Evolutionary conservation across 1,284 basidiomycete species (phyloP), one percentile per base, ranked within the genome.

Genomic region (Amylostereum areolatum): DNA sequence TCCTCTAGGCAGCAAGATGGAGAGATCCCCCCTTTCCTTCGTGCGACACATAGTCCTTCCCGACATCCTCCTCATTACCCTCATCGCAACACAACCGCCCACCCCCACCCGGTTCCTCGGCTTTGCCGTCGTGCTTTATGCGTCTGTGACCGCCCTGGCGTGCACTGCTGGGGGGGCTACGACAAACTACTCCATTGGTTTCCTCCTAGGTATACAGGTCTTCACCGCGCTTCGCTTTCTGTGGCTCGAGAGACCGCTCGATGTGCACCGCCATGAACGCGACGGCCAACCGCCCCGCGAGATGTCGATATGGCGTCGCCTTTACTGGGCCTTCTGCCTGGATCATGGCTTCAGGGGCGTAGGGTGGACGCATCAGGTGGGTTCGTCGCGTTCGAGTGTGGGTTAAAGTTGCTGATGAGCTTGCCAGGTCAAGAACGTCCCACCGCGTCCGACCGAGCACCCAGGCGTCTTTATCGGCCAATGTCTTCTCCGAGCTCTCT

Each of bases 361-460:
- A 30, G 52, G 59, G 12, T 59, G 55, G 58, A 57, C 52, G 48
- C 55, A 57, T 48, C 48, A 53, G 49, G 58, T 59, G 36, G 33
- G 4, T 32, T 18, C 18, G 18, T 18, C 18, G 18, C 18, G 18
- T 18, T 18, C 18, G 18, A 18, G 18, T 18, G 18, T 18, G 18
- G 18, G 18, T 18, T 18, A 18, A 18, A 18, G 18, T 18, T 18
- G 18, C 18, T 18, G 18, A 18, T 18, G 18, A 18, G 31, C n/a
- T 41, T 24, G 12, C 9, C 8, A 46, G 45, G 33, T 46, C 27
- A 5, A 18, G 9, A 34, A 46, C 24, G 31, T 46, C 34, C 45
- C 45, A 9, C 32, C 45, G 5, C 33, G 45, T 9, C 45, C 45
- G 5, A 12, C 6, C 30, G 18, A 12, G 27, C 27, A 8, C 5